Evolutionary conservation across 75 land plant genomes (phyloP).

Genomic region (Pinus taeda): DNA sequence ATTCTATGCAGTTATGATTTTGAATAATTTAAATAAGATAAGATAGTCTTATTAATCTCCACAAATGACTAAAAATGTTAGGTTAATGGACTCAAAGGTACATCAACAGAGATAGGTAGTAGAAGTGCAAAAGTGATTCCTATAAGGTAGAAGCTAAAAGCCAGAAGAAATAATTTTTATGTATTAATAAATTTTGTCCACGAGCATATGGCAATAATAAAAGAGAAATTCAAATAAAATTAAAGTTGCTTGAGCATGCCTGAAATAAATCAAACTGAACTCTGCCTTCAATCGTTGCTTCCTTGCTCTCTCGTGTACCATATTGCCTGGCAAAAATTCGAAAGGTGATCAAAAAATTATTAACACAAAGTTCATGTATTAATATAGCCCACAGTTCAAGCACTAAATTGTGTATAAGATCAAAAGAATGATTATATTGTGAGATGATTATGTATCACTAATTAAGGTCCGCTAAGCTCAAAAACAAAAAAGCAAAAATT

Average conservation of each 20-base stretch:
- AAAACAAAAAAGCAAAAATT: neutral
- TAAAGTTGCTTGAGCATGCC: conserved; percentile 29
- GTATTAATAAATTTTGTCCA: neutral
- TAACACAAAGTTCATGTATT: neutral
- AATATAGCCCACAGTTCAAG: neutral
- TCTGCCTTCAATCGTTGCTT: conserved; percentile 90
- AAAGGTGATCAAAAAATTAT: neutral
- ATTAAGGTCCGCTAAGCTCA: neutral
- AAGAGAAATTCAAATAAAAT: neutral
- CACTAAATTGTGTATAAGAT: neutral
- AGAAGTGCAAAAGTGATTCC: no score
- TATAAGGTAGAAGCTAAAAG: conserved; percentile 1
- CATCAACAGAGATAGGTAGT: no score
- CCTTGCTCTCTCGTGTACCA: conserved; percentile 94
- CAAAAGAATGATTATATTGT: neutral
- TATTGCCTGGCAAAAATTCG: conserved; percentile 55
- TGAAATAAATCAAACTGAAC: conserved; percentile 98
- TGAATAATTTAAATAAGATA: no score
- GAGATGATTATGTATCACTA: neutral
- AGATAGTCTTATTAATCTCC: no score
- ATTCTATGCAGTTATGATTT: no score
- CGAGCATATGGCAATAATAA: neutral
- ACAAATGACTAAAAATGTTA: no score
- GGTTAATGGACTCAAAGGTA: no score
- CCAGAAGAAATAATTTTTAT: neutral